These are phyloP conservation scores for Mortierella sp. DNA, from an alignment of 371 early-diverging fungal species.

Conservation along the genomic window DNA sequence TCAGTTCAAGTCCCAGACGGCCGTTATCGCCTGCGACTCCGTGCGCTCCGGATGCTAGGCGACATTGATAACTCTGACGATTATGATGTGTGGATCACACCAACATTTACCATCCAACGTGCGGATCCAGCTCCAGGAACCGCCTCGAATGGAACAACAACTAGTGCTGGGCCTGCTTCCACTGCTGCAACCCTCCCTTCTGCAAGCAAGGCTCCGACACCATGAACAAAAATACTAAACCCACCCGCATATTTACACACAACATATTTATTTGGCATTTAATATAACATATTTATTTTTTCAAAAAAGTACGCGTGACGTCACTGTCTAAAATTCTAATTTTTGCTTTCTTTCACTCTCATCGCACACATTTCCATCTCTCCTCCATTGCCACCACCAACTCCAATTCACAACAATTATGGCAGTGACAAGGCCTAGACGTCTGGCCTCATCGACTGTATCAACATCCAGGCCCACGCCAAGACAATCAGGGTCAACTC, in stretches of 20 bases:
- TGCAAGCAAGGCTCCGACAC: too few species aligned
- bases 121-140: not conserved
- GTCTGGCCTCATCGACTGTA: not conserved
- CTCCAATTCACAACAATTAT: not conserved
- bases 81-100: constrained; percentile 39
- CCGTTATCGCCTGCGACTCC: constrained; percentile 26
- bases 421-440: not conserved
- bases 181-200: not conserved
- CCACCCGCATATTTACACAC: too few species aligned
- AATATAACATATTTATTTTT: too few species aligned
- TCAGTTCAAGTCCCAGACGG: constrained; percentile 27
- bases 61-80: constrained; percentile 28
- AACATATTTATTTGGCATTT: too few species aligned
- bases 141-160: not conserved
- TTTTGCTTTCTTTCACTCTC: not conserved
- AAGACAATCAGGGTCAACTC: not conserved
- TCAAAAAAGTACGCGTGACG: too few species aligned
- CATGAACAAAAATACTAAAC: too few species aligned
- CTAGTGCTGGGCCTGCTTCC: too few species aligned
- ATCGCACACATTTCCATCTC: not conserved
- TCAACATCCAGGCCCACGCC: not conserved
- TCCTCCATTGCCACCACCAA: not conserved
- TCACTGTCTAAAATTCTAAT: not conserved
- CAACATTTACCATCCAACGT: constrained; percentile 30
- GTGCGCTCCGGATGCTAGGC: constrained; percentile 29